Evolutionary conservation across 306 rosid species (phyloP).

Genomic region (Cucumis cinereus): DNA sequence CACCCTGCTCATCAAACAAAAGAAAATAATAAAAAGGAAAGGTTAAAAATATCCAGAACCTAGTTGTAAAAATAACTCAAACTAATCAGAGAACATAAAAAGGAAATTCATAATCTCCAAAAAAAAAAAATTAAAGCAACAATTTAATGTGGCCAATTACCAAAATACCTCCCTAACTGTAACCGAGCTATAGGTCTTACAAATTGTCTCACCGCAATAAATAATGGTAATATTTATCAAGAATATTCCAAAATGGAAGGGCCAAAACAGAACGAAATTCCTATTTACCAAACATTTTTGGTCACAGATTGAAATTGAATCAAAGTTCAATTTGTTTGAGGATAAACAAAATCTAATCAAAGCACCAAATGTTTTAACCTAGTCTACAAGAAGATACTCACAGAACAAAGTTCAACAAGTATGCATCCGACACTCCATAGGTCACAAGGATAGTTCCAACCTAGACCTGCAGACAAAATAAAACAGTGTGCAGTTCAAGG

Average conservation of each 20-base stretch:
- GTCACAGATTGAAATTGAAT: neutral
- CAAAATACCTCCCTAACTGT: neutral
- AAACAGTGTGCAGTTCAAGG: neutral
- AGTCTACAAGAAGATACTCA: slow-evolving; percentile 26
- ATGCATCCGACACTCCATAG: slow-evolving; percentile 86
- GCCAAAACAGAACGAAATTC: neutral
- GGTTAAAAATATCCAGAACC: neutral
- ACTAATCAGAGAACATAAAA: neutral
- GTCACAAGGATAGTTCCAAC: slow-evolving; percentile 85
- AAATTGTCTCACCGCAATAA: too few species aligned
- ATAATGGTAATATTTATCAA: neutral
- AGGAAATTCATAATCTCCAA: neutral
- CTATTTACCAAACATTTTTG: neutral
- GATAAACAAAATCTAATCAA: neutral
- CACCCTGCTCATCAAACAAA: slow-evolving; percentile 36
- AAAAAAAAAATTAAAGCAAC: neutral
- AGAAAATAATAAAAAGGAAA: neutral
- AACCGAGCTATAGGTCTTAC: neutral
- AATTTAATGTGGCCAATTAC: neutral
- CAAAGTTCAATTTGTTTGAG: neutral
- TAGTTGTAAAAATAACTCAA: neutral
- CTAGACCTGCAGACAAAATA: slow-evolving; percentile 50
- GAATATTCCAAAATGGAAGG: neutral
- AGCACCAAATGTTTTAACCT: too few species aligned
- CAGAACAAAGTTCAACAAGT: slow-evolving; percentile 79